phyloP scores from a whole-genome alignment of 306 rosid genomes.

The Cicer pinnatifidum region DNA sequence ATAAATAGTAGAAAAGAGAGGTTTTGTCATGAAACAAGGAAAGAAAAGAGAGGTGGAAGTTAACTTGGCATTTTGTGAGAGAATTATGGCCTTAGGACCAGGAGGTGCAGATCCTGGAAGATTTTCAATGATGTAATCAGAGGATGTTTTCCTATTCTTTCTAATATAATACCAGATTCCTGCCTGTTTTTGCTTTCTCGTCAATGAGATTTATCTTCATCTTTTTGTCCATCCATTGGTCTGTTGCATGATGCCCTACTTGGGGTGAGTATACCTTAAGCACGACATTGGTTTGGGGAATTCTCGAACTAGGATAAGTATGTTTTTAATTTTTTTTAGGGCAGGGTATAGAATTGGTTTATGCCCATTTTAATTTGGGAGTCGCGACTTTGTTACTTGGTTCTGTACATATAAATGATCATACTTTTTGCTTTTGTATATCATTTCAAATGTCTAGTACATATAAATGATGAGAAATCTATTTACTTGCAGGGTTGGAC shows the following conservation, averaged over 20 bases:
- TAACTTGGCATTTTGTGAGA: background rate
- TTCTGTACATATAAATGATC: background rate
- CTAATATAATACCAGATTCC: background rate
- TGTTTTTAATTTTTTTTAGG: no score
- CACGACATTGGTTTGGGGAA: no score
- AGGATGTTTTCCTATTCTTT: background rate
- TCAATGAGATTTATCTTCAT: no score
- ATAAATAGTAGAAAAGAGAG: no score
- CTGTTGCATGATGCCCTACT: no score
- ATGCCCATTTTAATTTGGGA: background rate
- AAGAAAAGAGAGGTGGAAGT: no score
- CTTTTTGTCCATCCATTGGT: no score
- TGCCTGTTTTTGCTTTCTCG: background rate
- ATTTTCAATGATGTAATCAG: constrained; percentile 5
- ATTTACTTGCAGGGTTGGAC: constrained; percentile 79
- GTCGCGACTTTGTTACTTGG: constrained; percentile 12
- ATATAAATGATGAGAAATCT: background rate
- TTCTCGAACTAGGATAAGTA: no score
- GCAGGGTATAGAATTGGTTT: constrained; percentile 1
- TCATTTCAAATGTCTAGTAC: background rate
- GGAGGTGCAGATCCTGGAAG: background rate
- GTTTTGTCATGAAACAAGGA: no score
- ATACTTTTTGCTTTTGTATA: constrained; percentile 28
- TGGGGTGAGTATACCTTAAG: no score
- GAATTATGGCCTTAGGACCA: background rate